phyloP scores from a whole-genome alignment of 331 rosid species.

The Prunus yedoensis region DNA sequence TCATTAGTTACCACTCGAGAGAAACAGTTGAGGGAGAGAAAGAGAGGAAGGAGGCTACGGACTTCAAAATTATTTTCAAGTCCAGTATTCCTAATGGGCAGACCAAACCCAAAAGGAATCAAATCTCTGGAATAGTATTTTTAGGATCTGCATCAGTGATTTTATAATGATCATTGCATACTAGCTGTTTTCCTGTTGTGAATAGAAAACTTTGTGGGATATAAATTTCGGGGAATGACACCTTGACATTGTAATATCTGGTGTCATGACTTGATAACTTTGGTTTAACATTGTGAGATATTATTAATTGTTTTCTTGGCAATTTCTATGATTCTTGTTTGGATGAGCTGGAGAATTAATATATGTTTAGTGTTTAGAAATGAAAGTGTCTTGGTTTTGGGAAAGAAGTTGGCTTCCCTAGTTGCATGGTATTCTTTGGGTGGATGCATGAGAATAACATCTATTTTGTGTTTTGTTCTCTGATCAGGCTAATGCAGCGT shows the following conservation, averaged over 20 bases:
- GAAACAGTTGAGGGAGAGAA: neutral
- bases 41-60: neutral
- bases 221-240: neutral
- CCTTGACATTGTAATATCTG: neutral
- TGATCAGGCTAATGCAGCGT: constrained; percentile 52
- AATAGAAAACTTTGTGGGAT: neutral
- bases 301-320: neutral
- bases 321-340: neutral
- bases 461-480: constrained; percentile 10
- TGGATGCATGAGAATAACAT: neutral
- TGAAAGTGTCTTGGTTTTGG: neutral
- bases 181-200: neutral
- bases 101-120: neutral
- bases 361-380: neutral
- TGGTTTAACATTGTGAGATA: neutral
- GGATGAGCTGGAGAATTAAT: neutral
- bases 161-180: neutral
- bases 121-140: neutral
- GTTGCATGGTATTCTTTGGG: neutral
- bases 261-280: neutral
- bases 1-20: neutral
- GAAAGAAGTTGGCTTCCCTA: neutral
- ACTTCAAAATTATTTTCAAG: neutral
- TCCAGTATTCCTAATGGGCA: neutral
- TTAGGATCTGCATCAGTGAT: neutral